A percentile compares a stretch with the other conserved stretches of the same genome.
Conservation (phyloP, 2,329 filamentous ascomycete genomes). For the Didymella keratinophila region DNA sequence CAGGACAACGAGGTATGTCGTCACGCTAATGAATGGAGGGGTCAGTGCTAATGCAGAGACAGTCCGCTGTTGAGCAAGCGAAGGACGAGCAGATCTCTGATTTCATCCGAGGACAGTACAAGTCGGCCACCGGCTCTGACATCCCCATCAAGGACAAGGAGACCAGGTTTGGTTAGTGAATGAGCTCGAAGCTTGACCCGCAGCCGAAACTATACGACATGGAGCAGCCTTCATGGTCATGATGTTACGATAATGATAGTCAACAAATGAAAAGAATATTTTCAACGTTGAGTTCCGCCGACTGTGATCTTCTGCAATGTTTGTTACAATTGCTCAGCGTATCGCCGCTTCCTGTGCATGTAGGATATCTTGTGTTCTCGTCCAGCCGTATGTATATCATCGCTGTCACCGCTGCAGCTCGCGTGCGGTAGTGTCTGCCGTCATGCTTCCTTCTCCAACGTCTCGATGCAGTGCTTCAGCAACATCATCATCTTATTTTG, state of each 20-base stretch:
- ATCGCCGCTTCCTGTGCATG: neutral
- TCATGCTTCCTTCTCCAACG: slow-evolving; percentile 27
- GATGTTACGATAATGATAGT: slow-evolving; percentile 22
- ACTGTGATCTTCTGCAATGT: neutral
- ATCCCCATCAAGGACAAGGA: slow-evolving; percentile 76
- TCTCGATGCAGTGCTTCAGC: slow-evolving; percentile 40
- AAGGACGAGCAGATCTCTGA: slow-evolving; percentile 83
- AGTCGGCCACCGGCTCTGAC: slow-evolving; percentile 71
- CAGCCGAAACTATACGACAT: neutral
- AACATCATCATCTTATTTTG: slow-evolving; percentile 39
- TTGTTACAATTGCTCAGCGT: neutral
- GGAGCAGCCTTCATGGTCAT: slow-evolving; percentile 23
- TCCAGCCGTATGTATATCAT: neutral
- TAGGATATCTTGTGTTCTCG: neutral
- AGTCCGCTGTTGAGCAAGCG: slow-evolving; percentile 75
- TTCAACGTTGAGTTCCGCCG: neutral
- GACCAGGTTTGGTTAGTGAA: slow-evolving; percentile 34
- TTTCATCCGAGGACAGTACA: slow-evolving; percentile 75
- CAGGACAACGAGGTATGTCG: slow-evolving; percentile 63
- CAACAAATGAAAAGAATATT: slow-evolving; percentile 19
- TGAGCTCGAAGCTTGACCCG: neutral
- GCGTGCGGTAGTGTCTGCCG: neutral
- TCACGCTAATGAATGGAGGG: neutral
- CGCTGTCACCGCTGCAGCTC: neutral
- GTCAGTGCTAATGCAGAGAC: slow-evolving; percentile 20